phyloP scores from a whole-genome alignment of 495 filamentous ascomycete genomes.

The Bombardia bombarda region DNA sequence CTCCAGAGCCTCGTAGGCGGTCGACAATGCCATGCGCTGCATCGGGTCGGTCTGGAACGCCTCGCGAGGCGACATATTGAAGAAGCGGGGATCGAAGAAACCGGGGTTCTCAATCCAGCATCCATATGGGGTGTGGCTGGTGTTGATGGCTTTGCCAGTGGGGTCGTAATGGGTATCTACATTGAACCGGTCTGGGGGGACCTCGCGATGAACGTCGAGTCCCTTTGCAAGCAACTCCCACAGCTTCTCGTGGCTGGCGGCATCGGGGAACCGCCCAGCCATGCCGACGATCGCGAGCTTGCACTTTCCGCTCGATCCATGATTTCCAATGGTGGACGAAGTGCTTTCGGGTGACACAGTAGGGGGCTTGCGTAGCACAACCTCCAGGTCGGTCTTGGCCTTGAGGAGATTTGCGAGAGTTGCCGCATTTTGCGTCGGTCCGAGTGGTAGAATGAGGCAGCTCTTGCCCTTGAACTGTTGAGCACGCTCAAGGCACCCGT shows the following conservation, averaged over 20 bases:
- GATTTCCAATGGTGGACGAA: conserved; percentile 31
- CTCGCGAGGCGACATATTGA: conserved; percentile 94
- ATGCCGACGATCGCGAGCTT: conserved; percentile 69
- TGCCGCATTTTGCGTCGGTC: conserved; percentile 41
- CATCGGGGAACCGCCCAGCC: conserved; percentile 68
- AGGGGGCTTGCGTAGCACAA: conserved; percentile 28
- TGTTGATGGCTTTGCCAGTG: conserved; percentile 69
- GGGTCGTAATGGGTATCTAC: conserved; percentile 71
- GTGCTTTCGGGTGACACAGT: conserved; percentile 24
- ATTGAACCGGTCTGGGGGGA: conserved; percentile 71
- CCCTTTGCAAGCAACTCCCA: conserved; percentile 68
- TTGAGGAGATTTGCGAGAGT: conserved; percentile 34
- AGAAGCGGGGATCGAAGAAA: conserved; percentile 80
- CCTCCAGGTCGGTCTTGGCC: conserved; percentile 30
- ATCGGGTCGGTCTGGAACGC: conserved; percentile 84
- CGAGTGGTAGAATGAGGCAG: conserved; percentile 46
- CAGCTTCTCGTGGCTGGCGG: conserved; percentile 54
- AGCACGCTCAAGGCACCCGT: conserved; percentile 40
- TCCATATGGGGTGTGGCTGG: conserved; percentile 74
- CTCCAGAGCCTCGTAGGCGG: conserved; percentile 85
- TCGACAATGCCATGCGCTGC: conserved; percentile 74
- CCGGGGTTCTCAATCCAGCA: conserved; percentile 86
- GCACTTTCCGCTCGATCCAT: conserved; percentile 28
- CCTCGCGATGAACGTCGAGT: conserved; percentile 47
- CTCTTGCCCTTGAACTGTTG: conserved; percentile 26